phyloP scores from a whole-genome alignment of 371 early-diverging fungal species.

The Zopfochytrium polystomum region DNA sequence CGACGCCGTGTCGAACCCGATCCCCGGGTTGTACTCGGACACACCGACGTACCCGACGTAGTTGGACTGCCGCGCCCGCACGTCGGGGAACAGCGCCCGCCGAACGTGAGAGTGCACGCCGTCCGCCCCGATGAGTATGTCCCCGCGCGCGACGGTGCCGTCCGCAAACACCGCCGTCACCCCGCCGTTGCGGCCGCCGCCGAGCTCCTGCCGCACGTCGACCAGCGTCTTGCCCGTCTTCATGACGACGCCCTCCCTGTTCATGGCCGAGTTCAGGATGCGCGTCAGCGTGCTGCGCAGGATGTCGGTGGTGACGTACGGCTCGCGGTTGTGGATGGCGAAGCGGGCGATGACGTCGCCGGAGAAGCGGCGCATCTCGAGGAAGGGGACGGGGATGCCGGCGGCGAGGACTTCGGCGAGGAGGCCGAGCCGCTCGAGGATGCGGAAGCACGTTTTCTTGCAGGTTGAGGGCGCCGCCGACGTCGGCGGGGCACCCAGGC shows the following conservation, averaged over 20 bases:
- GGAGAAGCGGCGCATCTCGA: background rate
- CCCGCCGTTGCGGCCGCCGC: background rate
- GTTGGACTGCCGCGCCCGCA: background rate
- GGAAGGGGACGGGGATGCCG: background rate
- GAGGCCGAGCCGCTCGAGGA: slow-evolving; percentile 9
- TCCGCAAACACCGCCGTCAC: slow-evolving; percentile 13
- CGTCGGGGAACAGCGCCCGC: background rate
- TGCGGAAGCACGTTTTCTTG: background rate
- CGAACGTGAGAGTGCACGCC: slow-evolving; percentile 16
- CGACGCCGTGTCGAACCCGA: background rate
- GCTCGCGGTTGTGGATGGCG: background rate
- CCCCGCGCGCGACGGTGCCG: slow-evolving; percentile 12
- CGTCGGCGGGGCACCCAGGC: background rate
- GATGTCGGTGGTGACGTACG: background rate
- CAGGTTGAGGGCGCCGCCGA: background rate
- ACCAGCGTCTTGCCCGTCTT: background rate
- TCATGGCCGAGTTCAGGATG: background rate
- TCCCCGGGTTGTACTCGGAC: background rate
- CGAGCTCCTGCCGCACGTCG: background rate
- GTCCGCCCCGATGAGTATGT: slow-evolving; percentile 18
- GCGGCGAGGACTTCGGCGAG: slow-evolving; percentile 8
- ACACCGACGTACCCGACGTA: background rate
- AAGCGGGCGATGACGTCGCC: background rate
- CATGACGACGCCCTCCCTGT: background rate
- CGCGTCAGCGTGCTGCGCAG: background rate